Conservation (phyloP, 352 stramenopile species). For the Phytophthora lateralis region DNA sequence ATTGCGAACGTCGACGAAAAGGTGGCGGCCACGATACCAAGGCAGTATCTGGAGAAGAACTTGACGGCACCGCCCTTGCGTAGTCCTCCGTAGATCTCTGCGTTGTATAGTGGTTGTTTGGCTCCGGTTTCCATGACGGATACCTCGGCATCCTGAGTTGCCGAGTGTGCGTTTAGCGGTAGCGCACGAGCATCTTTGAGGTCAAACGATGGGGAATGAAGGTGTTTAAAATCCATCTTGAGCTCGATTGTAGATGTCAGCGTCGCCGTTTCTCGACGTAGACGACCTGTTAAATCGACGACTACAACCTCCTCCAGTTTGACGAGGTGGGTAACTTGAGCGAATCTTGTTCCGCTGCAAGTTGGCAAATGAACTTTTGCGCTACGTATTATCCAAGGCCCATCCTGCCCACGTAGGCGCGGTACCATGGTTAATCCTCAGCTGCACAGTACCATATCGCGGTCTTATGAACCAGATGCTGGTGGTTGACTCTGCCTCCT, state of each 20-base stretch:
- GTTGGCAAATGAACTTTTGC: constrained; percentile 10
- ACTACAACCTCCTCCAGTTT: constrained; percentile 29
- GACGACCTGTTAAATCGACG: constrained; percentile 23
- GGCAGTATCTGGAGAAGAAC: constrained; percentile 42
- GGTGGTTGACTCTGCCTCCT: constrained; percentile 6
- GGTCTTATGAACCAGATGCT: no score
- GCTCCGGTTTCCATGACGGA: constrained; percentile 18
- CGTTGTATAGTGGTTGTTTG: constrained; percentile 53
- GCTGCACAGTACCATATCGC: constrained; percentile 3
- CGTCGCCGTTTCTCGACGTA: constrained; percentile 20
- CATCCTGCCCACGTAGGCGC: background rate
- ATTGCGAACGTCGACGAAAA: constrained; percentile 49
- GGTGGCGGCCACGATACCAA: constrained; percentile 44
- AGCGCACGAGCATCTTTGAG: no score
- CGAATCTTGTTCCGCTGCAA: constrained; percentile 28
- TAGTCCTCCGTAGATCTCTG: constrained; percentile 58
- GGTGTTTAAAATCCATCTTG: constrained; percentile 15
- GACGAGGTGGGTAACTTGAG: constrained; percentile 3
- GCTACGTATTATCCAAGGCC: background rate
- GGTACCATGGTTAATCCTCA: constrained; percentile 10
- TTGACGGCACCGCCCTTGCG: constrained; percentile 45
- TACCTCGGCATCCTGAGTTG: constrained; percentile 16
- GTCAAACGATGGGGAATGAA: no score
- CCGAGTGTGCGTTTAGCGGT: no score
- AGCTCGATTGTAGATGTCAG: constrained; percentile 1